Conservation (phyloP, 768 basidiomycete genomes). For the Leccinum obscurum region DNA sequence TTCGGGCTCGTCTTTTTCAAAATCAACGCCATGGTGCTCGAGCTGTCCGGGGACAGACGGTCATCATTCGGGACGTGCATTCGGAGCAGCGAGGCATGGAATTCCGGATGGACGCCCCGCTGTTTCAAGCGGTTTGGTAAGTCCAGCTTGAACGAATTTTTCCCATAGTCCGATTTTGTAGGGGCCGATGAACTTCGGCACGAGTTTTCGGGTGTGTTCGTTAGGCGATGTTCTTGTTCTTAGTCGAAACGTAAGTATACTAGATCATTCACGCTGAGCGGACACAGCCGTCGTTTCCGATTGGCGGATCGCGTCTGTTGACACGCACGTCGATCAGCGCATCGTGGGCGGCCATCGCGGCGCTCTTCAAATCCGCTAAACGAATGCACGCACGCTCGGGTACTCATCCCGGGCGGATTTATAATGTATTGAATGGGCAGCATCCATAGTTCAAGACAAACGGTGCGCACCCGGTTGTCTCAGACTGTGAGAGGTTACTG, state of each 20-base stretch:
- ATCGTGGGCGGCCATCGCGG: conserved; percentile 26
- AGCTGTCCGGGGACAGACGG: background rate
- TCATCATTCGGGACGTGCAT: conserved; percentile 28
- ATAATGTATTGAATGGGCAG: background rate
- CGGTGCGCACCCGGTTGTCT: conserved; percentile 20
- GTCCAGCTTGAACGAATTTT: conserved; percentile 22
- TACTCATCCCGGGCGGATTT: conserved; percentile 9
- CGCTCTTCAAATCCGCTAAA: conserved; percentile 23
- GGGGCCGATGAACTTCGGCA: background rate
- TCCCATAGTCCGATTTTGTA: conserved; percentile 12
- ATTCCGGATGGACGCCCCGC: conserved; percentile 30
- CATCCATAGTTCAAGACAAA: conserved; percentile 14
- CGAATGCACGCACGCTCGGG: conserved; percentile 31
- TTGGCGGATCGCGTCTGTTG: conserved; percentile 36
- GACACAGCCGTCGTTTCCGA: background rate
- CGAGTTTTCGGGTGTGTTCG: background rate
- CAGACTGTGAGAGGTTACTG: background rate
- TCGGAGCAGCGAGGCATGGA: conserved; percentile 35
- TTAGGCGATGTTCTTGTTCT: background rate
- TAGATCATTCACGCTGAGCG: background rate
- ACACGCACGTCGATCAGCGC: conserved; percentile 17
- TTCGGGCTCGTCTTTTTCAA: background rate
- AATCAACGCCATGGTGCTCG: conserved; percentile 12
- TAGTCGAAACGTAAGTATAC: background rate
- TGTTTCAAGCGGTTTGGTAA: conserved; percentile 27